These are phyloP conservation scores for Trypanosoma avium DNA, from an alignment of 208 protist species.

Conservation along the genomic window DNA sequence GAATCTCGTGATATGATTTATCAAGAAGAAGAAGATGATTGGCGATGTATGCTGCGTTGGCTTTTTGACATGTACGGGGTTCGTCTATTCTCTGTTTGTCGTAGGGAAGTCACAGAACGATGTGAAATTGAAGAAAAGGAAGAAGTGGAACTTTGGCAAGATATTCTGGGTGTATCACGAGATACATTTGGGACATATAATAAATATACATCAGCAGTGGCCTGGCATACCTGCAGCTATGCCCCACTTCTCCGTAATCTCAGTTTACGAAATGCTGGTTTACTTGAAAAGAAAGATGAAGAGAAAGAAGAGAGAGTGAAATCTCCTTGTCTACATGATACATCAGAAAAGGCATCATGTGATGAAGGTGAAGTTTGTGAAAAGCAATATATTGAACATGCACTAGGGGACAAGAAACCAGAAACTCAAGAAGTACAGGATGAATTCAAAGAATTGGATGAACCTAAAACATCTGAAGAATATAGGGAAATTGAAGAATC, in stretches of 20 bases:
- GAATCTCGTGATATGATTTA: constrained; percentile 32
- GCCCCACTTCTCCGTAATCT: constrained; percentile 34
- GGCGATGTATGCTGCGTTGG: constrained; percentile 46
- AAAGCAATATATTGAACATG: too few relatives aligned
- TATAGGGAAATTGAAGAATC: too few relatives aligned
- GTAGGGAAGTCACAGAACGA: constrained; percentile 46
- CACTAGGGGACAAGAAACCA: too few relatives aligned
- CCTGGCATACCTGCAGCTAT: constrained; percentile 34
- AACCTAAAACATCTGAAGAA: too few relatives aligned
- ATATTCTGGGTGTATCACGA: constrained; percentile 33
- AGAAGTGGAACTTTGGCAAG: constrained; percentile 29
- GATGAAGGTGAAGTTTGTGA: constrained; percentile 8
- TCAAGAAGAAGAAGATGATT: constrained; percentile 37
- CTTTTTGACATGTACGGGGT: constrained; percentile 60
- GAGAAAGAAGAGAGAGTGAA: not conserved
- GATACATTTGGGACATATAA: constrained; percentile 47
- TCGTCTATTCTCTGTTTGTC: constrained; percentile 52
- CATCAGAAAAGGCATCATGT: constrained; percentile 5
- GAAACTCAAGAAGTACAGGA: too few relatives aligned
- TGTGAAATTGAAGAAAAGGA: constrained; percentile 57
- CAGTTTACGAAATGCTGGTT: constrained; percentile 13
- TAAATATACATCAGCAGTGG: constrained; percentile 47
- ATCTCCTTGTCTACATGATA: not conserved
- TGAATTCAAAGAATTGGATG: too few relatives aligned
- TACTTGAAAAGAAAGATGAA: constrained; percentile 4